Conservation (phyloP, 2,329 filamentous ascomycete genomes). For the Zasmidium cellare region DNA sequence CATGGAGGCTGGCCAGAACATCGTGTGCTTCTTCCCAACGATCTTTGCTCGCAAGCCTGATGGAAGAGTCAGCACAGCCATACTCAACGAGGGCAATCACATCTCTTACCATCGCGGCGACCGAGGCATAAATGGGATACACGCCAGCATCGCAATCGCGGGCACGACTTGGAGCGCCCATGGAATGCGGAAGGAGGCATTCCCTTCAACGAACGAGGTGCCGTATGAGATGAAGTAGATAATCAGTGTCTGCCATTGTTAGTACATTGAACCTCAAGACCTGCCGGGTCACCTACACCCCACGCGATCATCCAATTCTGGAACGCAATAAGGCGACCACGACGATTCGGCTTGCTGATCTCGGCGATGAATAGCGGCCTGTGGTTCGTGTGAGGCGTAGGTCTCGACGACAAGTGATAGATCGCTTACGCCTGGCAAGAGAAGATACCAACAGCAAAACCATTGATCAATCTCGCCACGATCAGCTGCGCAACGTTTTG, state of each 20-base stretch:
- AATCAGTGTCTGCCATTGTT: slow-evolving; percentile 6
- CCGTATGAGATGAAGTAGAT: slow-evolving; percentile 16
- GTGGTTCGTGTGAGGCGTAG: neutral
- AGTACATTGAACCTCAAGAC: neutral
- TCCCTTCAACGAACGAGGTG: slow-evolving; percentile 10
- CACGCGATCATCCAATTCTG: slow-evolving; percentile 17
- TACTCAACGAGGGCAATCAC: too few species aligned
- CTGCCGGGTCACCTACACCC: slow-evolving; percentile 1
- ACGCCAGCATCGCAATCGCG: slow-evolving; percentile 11
- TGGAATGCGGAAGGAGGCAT: slow-evolving; percentile 12
- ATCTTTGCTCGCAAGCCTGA: slow-evolving; percentile 11
- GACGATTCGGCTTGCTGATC: slow-evolving; percentile 12
- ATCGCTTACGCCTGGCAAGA: slow-evolving; percentile 10
- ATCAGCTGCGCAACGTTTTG: slow-evolving; percentile 12
- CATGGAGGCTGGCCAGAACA: slow-evolving; percentile 8
- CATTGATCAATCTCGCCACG: slow-evolving; percentile 10
- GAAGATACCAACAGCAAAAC: slow-evolving; percentile 14
- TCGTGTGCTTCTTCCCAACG: slow-evolving; percentile 17
- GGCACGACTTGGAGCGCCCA: slow-evolving; percentile 12
- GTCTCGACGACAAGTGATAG: neutral
- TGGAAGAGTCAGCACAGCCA: neutral
- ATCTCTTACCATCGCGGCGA: slow-evolving; percentile 7
- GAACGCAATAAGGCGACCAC: slow-evolving; percentile 13
- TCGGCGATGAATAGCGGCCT: slow-evolving; percentile 13
- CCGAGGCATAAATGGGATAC: slow-evolving; percentile 12